Evolutionary conservation across 306 rosid species (phyloP).

Genomic region (Casuarina glauca): DNA sequence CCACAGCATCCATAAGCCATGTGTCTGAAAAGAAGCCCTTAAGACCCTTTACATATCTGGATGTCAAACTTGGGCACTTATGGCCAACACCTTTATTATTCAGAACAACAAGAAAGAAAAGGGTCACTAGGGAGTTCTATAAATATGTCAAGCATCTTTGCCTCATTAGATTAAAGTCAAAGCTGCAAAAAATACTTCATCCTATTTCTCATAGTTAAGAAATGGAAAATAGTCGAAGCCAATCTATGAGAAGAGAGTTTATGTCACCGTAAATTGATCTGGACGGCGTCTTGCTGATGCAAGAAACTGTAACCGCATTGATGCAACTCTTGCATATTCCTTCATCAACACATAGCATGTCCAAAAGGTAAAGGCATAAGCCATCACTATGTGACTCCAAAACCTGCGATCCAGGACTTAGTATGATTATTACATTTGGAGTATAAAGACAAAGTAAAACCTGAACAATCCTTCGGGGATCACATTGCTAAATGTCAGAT

Average conservation of each 20-base stretch:
- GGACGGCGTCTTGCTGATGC: conserved; percentile 80
- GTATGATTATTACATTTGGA: conserved; percentile 11
- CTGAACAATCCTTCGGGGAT: not conserved
- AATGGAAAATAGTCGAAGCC: conserved; percentile 4
- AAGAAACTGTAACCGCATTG: conserved; percentile 84
- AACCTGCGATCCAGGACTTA: conserved; percentile 50
- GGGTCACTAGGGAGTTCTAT: not conserved
- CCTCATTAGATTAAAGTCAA: not conserved
- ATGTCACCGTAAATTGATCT: conserved; percentile 81
- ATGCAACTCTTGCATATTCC: conserved; percentile 80
- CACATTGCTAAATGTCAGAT: not conserved
- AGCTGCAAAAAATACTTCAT: not conserved
- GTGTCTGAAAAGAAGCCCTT: not conserved
- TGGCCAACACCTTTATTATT: not conserved
- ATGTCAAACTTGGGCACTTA: not conserved
- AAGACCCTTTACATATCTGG: not conserved
- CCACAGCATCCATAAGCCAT: not conserved
- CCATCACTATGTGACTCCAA: conserved; percentile 79
- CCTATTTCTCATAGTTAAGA: not conserved
- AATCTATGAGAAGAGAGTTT: conserved; percentile 10
- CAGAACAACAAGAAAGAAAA: not conserved
- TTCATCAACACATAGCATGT: conserved; percentile 68
- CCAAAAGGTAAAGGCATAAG: conserved; percentile 87
- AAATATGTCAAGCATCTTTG: not conserved
- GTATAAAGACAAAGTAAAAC: not conserved